phyloP scores from a whole-genome alignment of 108 stramenopile species.

The Poteriospumella lacustris region DNA sequence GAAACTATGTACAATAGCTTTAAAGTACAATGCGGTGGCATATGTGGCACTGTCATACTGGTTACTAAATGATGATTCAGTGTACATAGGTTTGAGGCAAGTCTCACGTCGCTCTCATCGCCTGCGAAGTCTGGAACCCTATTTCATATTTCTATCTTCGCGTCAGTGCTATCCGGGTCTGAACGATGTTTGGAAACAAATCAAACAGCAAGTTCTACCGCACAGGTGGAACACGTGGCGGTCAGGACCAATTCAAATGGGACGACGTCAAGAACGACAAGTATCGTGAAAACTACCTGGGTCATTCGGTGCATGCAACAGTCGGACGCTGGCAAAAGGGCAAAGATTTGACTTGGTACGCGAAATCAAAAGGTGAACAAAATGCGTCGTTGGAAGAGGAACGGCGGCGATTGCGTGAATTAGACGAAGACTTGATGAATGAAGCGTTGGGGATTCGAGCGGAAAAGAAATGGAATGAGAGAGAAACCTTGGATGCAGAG shows the following conservation, averaged over 20 bases:
- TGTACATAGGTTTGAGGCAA: too few species aligned
- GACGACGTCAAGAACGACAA: slow-evolving; percentile 36
- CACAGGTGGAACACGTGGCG: slow-evolving; percentile 30
- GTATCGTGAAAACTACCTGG: slow-evolving; percentile 47
- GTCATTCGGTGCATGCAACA: slow-evolving; percentile 45
- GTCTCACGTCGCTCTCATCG: too few species aligned
- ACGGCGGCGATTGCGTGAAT: slow-evolving; percentile 24
- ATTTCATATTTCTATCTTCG: background rate
- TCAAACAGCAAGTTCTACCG: slow-evolving; percentile 11
- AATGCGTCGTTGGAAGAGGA: slow-evolving; percentile 30
- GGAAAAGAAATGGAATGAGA: background rate
- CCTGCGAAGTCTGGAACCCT: too few species aligned
- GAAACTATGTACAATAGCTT: too few species aligned
- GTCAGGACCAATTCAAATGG: slow-evolving; percentile 38
- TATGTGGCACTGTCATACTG: too few species aligned
- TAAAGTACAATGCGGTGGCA: too few species aligned
- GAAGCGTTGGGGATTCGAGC: slow-evolving; percentile 41
- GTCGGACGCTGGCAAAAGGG: slow-evolving; percentile 52
- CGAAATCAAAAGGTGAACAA: slow-evolving; percentile 19
- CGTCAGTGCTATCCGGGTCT: background rate
- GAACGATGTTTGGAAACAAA: slow-evolving; percentile 5
- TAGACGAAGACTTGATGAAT: slow-evolving; percentile 44
- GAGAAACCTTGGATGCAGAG: slow-evolving; percentile 25
- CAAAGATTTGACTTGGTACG: slow-evolving; percentile 49
- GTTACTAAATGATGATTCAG: too few species aligned